Evolutionary conservation across 2,329 filamentous ascomycete species (phyloP).

Genomic region (Pseudogymnoascus sp.): DNA sequence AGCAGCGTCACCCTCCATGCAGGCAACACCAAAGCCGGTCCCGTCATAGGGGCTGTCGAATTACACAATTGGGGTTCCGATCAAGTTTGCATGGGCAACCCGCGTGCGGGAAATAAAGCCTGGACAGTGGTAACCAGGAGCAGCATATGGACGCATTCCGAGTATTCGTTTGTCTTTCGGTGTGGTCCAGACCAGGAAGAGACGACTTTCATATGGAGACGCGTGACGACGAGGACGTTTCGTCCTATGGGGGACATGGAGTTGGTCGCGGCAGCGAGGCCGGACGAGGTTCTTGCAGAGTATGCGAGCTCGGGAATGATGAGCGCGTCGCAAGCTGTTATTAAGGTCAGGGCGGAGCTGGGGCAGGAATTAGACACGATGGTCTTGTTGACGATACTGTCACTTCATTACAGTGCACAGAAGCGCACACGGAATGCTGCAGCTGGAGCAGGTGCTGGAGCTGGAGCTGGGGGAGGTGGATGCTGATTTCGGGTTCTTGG

Average conservation of each 20-base stretch:
- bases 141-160: background rate
- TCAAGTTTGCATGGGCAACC: background rate
- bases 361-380: background rate
- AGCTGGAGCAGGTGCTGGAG: background rate
- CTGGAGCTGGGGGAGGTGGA: background rate
- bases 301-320: background rate
- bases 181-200: background rate
- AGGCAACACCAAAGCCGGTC: background rate
- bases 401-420: background rate
- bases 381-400: background rate
- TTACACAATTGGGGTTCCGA: background rate
- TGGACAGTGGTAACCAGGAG: background rate
- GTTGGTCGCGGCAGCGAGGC: background rate
- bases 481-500: background rate
- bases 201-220: background rate
- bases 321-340: background rate
- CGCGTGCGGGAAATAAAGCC: background rate
- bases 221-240: background rate
- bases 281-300: background rate
- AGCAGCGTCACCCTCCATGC: background rate
- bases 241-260: background rate
- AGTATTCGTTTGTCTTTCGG: background rate
- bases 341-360: background rate
- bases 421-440: background rate
- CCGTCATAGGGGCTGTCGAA: background rate